These are phyloP conservation scores for Hibiscus tridactylites DNA, from an alignment of 345 rosid species.

Conservation along the genomic window DNA sequence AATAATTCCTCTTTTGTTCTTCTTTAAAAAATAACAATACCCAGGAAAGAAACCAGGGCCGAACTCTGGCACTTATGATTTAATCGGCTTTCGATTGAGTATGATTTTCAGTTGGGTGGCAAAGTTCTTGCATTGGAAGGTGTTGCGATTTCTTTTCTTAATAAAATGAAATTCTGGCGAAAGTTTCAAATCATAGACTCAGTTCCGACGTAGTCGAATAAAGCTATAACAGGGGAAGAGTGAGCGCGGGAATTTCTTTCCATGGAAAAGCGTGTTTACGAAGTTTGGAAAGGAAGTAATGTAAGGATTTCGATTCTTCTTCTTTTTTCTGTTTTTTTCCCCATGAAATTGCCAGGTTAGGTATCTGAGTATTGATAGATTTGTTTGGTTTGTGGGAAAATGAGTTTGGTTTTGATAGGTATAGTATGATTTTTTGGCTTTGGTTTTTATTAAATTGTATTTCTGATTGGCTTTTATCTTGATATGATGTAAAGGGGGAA, in stretches of 20 bases:
- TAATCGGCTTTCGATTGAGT: not conserved
- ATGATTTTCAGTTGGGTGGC: not conserved
- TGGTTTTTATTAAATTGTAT: not conserved
- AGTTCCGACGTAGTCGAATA: constrained; percentile 28
- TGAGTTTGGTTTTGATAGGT: constrained; percentile 13
- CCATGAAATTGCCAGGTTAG: constrained; percentile 8
- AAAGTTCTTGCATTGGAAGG: not conserved
- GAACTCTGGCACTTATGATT: not conserved
- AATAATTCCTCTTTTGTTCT: not conserved
- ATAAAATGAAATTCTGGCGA: constrained; percentile 22
- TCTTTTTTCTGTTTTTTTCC: not conserved
- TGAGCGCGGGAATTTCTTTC: constrained; percentile 14
- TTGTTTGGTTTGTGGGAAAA: constrained; percentile 9
- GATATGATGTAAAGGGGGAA: constrained; percentile 3
- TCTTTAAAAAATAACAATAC: not conserved
- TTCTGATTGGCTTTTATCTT: constrained; percentile 2
- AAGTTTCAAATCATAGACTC: constrained; percentile 21
- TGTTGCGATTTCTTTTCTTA: not conserved
- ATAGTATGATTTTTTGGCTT: constrained; percentile 3
- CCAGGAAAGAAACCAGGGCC: not conserved
- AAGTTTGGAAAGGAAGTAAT: constrained; percentile 88
- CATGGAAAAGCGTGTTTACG: constrained; percentile 79
- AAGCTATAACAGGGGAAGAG: constrained; percentile 1
- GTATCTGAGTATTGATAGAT: constrained; percentile 8
- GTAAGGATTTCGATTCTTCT: constrained; percentile 31